These are phyloP conservation scores for Trametes cinnabarina DNA, from an alignment of 768 basidiomycete genomes.

Conservation along the genomic window DNA sequence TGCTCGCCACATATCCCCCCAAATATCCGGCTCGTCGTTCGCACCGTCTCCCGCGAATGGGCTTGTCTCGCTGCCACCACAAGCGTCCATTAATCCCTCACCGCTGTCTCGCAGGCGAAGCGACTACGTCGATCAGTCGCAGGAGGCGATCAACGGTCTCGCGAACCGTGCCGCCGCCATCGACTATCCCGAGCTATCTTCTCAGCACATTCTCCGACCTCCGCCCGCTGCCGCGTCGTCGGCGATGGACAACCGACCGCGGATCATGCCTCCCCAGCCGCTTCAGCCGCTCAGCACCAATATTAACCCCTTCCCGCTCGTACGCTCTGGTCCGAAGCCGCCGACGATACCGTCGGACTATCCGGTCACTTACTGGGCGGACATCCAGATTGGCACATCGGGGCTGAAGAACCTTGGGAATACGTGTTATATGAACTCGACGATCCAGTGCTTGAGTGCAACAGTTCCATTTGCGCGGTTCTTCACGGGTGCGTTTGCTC, in stretches of 20 bases:
- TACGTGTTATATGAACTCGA: constrained; percentile 99
- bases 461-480: constrained; percentile 92
- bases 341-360: constrained; percentile 75
- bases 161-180: constrained; percentile 52
- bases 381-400: constrained; percentile 72
- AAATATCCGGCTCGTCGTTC: constrained; percentile 41
- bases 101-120: constrained; percentile 68
- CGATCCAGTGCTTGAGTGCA: constrained; percentile 93
- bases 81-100: constrained; percentile 80
- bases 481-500: constrained; percentile 73
- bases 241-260: constrained; percentile 63
- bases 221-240: constrained; percentile 78
- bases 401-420: constrained; percentile 95
- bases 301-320: constrained; percentile 36
- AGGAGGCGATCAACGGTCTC: constrained; percentile 54
- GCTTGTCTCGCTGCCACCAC: constrained; percentile 65
- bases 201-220: constrained; percentile 64
- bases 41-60: constrained; percentile 41
- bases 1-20: constrained; percentile 38
- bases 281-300: constrained; percentile 22
- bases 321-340: constrained; percentile 45
- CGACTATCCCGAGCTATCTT: constrained; percentile 75
- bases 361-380: constrained; percentile 81
- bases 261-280: constrained; percentile 34
- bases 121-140: constrained; percentile 79